Evolutionary conservation across 1,284 basidiomycete species (phyloP), one percentile per base, ranked within the genome.

Genomic region (Schizophyllum amplum): DNA sequence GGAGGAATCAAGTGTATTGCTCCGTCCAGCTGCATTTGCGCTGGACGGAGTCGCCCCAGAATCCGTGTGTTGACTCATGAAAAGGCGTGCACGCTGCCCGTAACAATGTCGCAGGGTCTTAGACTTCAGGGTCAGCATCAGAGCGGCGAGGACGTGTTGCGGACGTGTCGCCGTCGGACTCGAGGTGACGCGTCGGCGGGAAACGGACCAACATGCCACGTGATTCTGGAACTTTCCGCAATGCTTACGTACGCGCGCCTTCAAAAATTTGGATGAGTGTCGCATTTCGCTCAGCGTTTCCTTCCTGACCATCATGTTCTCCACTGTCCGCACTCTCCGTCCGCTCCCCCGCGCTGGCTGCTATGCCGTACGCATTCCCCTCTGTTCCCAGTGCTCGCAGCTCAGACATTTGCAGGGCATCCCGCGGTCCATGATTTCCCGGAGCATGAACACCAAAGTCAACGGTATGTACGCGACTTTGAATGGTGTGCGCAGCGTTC

Each of bases 381-480:
- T 51, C 2, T 46, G 9, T 56, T 48, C 27, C 13, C 11, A 22
- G 27, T 51, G 15, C 9, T 6, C 15, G 53, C 26, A 53, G 21
- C 57, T 59, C 27, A 64, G 33, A 7, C 47, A 57, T 56, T 62
- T 62, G 26, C 57, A 87, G 85, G 80, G 78, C 65, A 71, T 87
- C 66, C 80, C 84, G 64, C 85, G 86, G 65, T 82, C 83, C 58
- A 75, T 79, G 72, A 82, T 88, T 72, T 84, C 84, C 66, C 80
- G 88, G 73, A 88, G 84, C 73, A 90, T 90, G 87, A 90, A 90
- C 75, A 80, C 84, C 62, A 90, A 90, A 79, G 84, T 88, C 69
- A 84, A 79, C 61, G 87, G 87, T 87, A 60, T 57, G 80, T 53
- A 58, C 52, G 56, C 54, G 4, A 57, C 24, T 17, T 55, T 4